Percentiles rank a stretch among this genome's conserved stretches.
Conservation (phyloP, 495 filamentous ascomycete genomes). For the Aspergillus leporis region DNA sequence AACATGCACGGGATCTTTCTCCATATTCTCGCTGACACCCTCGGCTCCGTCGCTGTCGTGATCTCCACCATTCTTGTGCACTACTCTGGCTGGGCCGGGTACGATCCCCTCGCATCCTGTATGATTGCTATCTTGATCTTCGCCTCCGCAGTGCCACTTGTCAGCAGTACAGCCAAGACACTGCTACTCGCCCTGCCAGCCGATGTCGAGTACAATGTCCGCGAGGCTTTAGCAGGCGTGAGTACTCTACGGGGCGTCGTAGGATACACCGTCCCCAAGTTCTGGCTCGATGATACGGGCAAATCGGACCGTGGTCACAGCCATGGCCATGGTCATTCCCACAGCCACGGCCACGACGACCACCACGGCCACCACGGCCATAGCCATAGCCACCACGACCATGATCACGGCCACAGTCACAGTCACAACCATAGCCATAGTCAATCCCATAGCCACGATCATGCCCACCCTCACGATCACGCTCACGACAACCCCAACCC, state of each 20-base stretch:
- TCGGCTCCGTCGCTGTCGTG: conserved; percentile 93
- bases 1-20: conserved; percentile 99
- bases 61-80: conserved; percentile 86
- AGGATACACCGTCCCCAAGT: conserved; percentile 83
- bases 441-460: conserved; percentile 19
- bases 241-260: conserved; percentile 80
- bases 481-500: conserved; percentile 36
- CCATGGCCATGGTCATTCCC: conserved; percentile 20
- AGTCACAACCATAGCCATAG: conserved; percentile 21
- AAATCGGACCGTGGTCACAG: conserved; percentile 29
- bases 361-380: conserved; percentile 15
- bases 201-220: conserved; percentile 84
- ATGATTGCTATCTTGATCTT: conserved; percentile 93
- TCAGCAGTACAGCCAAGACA: conserved; percentile 77
- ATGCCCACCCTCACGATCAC: conserved; percentile 29
- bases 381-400: conserved; percentile 17
- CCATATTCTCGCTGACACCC: conserved; percentile 91
- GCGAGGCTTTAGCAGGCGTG: conserved; percentile 81
- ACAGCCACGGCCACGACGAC: conserved; percentile 27
- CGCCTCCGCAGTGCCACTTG: conserved; percentile 81
- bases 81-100: conserved; percentile 86
- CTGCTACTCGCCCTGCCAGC: conserved; percentile 82
- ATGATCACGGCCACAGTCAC: conserved; percentile 14
- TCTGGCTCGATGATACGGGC: conserved; percentile 84
- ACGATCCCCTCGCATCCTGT: conserved; percentile 92